Conservation (phyloP, 202 grass and related monocot species). For the Zizania palustris region DNA sequence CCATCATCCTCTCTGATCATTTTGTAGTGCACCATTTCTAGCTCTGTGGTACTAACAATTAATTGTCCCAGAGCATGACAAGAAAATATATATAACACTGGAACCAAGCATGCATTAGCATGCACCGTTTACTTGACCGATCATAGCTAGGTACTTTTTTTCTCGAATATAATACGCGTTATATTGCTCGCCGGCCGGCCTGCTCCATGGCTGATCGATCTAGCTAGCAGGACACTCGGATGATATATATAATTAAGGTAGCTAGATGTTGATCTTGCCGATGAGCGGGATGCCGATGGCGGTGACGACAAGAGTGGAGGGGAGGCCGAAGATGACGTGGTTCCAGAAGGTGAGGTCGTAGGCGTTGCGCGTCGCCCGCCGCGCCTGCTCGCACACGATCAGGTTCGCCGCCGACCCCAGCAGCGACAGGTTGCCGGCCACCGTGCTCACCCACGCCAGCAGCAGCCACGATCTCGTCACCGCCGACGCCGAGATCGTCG, state of each 20-base stretch:
- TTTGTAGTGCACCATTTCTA: too few species aligned
- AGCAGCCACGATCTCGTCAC: slow-evolving; percentile 84
- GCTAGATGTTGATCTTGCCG: slow-evolving; percentile 47
- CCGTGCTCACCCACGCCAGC: slow-evolving; percentile 96
- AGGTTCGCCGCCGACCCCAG: slow-evolving; percentile 98
- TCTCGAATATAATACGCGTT: too few species aligned
- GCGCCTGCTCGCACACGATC: slow-evolving; percentile 98
- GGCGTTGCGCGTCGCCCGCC: slow-evolving; percentile 56
- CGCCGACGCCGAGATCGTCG: slow-evolving; percentile 55
- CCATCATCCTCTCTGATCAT: too few species aligned
- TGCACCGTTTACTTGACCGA: too few species aligned
- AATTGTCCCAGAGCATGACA: too few species aligned
- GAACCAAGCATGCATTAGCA: too few species aligned
- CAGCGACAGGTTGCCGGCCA: slow-evolving; percentile 94
- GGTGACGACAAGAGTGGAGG: slow-evolving; percentile 83
- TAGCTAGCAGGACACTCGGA: too few species aligned
- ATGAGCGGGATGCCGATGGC: slow-evolving; percentile 86
- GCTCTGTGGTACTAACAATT: too few species aligned
- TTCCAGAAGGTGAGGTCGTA: slow-evolving; percentile 78
- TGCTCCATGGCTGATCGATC: too few species aligned
- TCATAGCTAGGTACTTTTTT: too few species aligned
- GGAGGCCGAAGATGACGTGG: slow-evolving; percentile 76
- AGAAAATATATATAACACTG: too few species aligned
- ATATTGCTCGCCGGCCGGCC: too few species aligned
- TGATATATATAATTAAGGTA: neutral